Evolutionary conservation across 2,329 filamentous ascomycete genomes (phyloP).

Genomic region (Lasiodiplodia citricola): DNA sequence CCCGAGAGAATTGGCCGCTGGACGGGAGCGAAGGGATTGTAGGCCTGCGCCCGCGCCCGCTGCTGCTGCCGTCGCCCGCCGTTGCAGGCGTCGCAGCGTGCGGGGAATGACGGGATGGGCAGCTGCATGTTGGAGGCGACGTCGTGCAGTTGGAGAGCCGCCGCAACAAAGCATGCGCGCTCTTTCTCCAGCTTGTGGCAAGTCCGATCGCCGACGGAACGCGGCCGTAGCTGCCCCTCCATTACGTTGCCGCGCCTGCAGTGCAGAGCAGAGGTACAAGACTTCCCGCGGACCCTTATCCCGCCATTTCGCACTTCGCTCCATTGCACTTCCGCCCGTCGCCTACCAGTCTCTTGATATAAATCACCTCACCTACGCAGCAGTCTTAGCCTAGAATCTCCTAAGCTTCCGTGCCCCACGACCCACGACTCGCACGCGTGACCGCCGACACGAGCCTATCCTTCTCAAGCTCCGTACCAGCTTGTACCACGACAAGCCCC

Average conservation of each 20-base stretch:
- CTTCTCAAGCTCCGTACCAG: conserved; percentile 17
- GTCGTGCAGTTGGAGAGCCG: not conserved
- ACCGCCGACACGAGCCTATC: conserved; percentile 20
- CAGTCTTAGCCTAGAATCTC: conserved; percentile 14
- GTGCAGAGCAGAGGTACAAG: conserved; percentile 13
- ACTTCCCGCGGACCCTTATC: not conserved
- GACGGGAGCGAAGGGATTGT: conserved; percentile 14
- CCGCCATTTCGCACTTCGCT: conserved; percentile 1
- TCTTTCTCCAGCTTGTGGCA: conserved; percentile 3
- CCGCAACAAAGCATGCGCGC: conserved; percentile 17
- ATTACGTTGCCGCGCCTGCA: conserved; percentile 23
- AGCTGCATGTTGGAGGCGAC: conserved; percentile 9
- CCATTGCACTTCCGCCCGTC: not conserved
- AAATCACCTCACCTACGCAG: not conserved
- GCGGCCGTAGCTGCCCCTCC: conserved; percentile 24
- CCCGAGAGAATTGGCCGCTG: not conserved
- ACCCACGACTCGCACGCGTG: conserved; percentile 19
- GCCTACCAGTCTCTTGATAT: conserved; percentile 1
- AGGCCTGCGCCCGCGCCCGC: not conserved
- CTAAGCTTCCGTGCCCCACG: conserved; percentile 14
- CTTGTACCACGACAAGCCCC: conserved; percentile 17
- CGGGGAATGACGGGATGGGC: conserved; percentile 1
- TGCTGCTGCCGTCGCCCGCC: not conserved
- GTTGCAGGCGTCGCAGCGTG: not conserved
- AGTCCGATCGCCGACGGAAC: conserved; percentile 15